Evolutionary conservation across 345 rosid species (phyloP).

Genomic region (Corchorus capsularis): DNA sequence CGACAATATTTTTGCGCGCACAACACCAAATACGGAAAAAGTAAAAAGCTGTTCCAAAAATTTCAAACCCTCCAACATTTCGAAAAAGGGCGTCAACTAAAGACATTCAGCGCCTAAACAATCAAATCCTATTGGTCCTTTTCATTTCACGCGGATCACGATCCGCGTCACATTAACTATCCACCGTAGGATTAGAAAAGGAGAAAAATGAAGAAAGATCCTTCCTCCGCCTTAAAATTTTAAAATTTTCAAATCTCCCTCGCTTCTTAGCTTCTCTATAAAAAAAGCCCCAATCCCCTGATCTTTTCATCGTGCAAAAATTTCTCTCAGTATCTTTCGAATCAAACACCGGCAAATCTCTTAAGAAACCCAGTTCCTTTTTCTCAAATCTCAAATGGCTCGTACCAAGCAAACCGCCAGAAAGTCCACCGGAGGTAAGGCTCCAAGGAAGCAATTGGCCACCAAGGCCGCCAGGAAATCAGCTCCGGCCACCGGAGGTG

Average conservation of each 20-base stretch:
- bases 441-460: conserved; percentile 57
- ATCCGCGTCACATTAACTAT: conserved; percentile 15
- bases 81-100: neutral
- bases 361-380: neutral
- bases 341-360: neutral
- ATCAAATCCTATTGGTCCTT: conserved; percentile 9
- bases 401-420: conserved; percentile 62
- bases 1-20: neutral
- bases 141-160: conserved; percentile 26
- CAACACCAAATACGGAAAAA: neutral
- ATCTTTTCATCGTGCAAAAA: neutral
- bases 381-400: conserved; percentile 35
- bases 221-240: neutral
- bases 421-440: conserved; percentile 61
- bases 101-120: conserved; percentile 8
- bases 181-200: conserved; percentile 20
- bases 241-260: conserved; percentile 17
- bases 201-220: too few species aligned
- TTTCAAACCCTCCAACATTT: neutral
- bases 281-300: neutral
- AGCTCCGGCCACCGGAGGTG: conserved; percentile 61
- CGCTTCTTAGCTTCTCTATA: neutral
- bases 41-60: neutral
- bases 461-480: conserved; percentile 59
- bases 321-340: neutral